These are phyloP conservation scores for Chaetomiaceae sp. DNA, from an alignment of 2,329 filamentous ascomycete species.

Conservation along the genomic window DNA sequence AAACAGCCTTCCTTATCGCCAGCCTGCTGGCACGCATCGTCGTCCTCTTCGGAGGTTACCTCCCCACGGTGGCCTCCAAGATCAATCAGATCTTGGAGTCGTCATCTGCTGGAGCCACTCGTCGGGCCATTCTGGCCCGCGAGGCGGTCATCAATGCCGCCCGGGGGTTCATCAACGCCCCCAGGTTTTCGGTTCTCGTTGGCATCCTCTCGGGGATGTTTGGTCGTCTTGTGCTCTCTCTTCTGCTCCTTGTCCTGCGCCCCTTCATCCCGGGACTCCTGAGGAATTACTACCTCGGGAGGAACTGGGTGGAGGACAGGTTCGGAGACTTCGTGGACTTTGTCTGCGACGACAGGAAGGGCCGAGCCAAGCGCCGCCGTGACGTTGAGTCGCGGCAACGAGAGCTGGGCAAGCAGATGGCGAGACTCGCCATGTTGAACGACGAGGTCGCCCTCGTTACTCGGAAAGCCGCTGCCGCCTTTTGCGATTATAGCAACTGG, in stretches of 20 bases:
- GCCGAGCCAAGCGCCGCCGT: not conserved
- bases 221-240: not conserved
- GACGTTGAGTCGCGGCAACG: not conserved
- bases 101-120: constrained; percentile 3
- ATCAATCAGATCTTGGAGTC: constrained; percentile 3
- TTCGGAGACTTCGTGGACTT: constrained; percentile 11
- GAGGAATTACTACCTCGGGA: constrained; percentile 1
- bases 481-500: not conserved
- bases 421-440: constrained; percentile 6
- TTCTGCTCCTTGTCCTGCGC: not conserved
- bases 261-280: not conserved
- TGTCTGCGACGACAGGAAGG: constrained; percentile 8
- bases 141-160: not conserved
- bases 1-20: not conserved
- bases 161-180: constrained; percentile 2
- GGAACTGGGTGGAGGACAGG: not conserved
- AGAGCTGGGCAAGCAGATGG: not conserved
- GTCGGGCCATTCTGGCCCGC: constrained; percentile 7
- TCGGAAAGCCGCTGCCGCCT: not conserved
- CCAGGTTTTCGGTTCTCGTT: not conserved
- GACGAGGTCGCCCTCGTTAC: not conserved
- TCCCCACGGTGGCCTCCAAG: constrained; percentile 4
- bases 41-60: not conserved
- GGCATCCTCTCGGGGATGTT: constrained; percentile 1
- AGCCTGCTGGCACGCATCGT: not conserved